Evolutionary conservation across 2,329 filamentous ascomycete species (phyloP), one percentile per base, ranked within the genome.

Genomic region (Claviceps africana): DNA sequence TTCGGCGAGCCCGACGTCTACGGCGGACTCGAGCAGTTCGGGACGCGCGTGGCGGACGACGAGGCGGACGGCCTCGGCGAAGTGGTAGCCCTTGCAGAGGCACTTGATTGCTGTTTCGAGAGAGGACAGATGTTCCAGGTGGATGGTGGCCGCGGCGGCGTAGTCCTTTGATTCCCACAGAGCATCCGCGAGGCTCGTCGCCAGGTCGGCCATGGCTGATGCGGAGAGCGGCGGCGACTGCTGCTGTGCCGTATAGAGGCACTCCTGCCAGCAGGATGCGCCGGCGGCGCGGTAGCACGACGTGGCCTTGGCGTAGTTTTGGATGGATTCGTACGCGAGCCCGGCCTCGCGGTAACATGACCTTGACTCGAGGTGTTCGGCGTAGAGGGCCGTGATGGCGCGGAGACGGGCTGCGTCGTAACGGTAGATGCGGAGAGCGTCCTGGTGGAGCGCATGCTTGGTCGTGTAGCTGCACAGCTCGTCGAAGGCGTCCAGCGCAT

Each of bases 321-420:
- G 71, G 10, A 98, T 81, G 21, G 85, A 95, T 65, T 97, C 93
- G 67, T 94, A 95, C 3, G 89, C 86, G 58, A 96, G 78, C 7
- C 88, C 93, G 19, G 93, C 91, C 65, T 96, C 88, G 59, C 86
- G 84, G 70, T 87, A 87, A 28, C 82, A 77, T 22, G 88, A 95
- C 50, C 77, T 79, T 1, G 78, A 77, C 62, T 85, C 82, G 25
- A 98, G 82, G 59, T 88, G 77, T 55, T 81, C 75, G 48, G 90
- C 93, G 62, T 95, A 95, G 37, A 93, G 75, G 35, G 78, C 73
- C 48, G 86, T 94, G 46, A 96, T 78, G 19, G 77, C 73, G 13
- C 74, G 74, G 33, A 88, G 77, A 11, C 81, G 82, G 15, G 76
- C 69, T 15, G 76, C 69, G 55, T 95, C 84, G 65, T 96, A 96